These are phyloP conservation scores for Tolypocladium ovalisporum DNA, from an alignment of 2,329 filamentous ascomycete genomes.

Conservation along the genomic window DNA sequence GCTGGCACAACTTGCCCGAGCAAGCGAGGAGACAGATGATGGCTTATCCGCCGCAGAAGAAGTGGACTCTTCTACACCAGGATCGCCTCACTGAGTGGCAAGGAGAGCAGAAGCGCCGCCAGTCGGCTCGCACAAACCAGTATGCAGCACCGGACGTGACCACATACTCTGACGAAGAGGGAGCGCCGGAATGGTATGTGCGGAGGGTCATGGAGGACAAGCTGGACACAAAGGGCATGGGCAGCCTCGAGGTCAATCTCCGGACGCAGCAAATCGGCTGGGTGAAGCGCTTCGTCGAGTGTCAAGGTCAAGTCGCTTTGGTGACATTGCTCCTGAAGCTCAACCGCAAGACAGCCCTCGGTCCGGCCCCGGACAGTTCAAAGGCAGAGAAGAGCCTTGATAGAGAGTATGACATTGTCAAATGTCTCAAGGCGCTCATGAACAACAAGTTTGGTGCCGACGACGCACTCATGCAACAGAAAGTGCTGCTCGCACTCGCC, in stretches of 20 bases:
- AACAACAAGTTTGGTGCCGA: constrained; percentile 99
- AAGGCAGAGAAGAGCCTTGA: constrained; percentile 70
- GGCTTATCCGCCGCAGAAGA: constrained; percentile 87
- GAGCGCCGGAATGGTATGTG: constrained; percentile 96
- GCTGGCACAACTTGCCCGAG: constrained; percentile 94
- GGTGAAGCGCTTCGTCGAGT: constrained; percentile 95
- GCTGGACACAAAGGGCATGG: constrained; percentile 82
- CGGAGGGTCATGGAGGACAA: constrained; percentile 93
- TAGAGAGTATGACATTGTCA: constrained; percentile 92
- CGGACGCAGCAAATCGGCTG: constrained; percentile 95
- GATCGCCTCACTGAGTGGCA: constrained; percentile 89
- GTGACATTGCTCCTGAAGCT: constrained; percentile 91
- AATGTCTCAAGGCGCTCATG: constrained; percentile 94
- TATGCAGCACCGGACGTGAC: constrained; percentile 61
- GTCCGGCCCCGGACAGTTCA: constrained; percentile 51
- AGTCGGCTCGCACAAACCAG: constrained; percentile 61
- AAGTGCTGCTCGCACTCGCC: constrained; percentile 78
- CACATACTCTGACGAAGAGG: constrained; percentile 81
- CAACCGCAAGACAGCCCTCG: constrained; percentile 72
- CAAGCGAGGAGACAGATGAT: constrained; percentile 93
- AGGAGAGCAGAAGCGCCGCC: constrained; percentile 80
- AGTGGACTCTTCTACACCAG: constrained; percentile 95
- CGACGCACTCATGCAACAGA: constrained; percentile 81
- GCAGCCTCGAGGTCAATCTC: constrained; percentile 86
- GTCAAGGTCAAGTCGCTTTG: constrained; percentile 90